Base-by-base conservation (phyloP, 352 stramenopile genomes). In the Phytophthora crassamura region DNA sequence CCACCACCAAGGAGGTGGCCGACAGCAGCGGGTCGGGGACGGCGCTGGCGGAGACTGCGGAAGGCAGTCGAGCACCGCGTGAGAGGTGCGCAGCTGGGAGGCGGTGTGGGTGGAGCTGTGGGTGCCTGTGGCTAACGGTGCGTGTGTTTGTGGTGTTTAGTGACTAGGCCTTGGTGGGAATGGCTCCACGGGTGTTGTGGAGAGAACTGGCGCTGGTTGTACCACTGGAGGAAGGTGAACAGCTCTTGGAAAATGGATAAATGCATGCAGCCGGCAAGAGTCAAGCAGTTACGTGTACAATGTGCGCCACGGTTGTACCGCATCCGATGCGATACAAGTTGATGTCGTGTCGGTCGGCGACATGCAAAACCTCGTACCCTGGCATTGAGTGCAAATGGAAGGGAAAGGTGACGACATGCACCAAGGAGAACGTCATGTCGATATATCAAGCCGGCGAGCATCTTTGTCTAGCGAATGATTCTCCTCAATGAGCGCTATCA, bases 281-380 rank as follows among this genome's bases (percentile, higher is more conserved):
- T 14, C 43, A 38, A 15, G 9, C 14, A 8, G 14, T 20, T 4
- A 54, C 11, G 16, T 54, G 47, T 12, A 28, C 30, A 7, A 41
- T 43, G 32, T 54, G 47, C 42, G 47, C 15, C 8, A 7, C 4
- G 2, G 3, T 11, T 12, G 22, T 40, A 5, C 32, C 47, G 7
- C 47, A 54, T 15, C 34, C 47, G 15, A 54, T 54, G 47, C 30
- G 4, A 7, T 43, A 54, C 33, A 32, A 43, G 22, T 18, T 42
- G 15, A 15, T 54, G 4, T 18, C 32, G 4, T 54, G 47, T 16
- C 15, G 16, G 7, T 54, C 47, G 11, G 7, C 14, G 32, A 42
- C 34, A 7, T 54, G 47, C 33, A 28, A 43, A 32, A 4, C 33
- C 9, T 15, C 4, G 10, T 33, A 43, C 39, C 34, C 48, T 34